Evolutionary conservation across 306 rosid species (phyloP), one percentile per base, ranked within the genome.

Genomic region (Quercus rubra): DNA sequence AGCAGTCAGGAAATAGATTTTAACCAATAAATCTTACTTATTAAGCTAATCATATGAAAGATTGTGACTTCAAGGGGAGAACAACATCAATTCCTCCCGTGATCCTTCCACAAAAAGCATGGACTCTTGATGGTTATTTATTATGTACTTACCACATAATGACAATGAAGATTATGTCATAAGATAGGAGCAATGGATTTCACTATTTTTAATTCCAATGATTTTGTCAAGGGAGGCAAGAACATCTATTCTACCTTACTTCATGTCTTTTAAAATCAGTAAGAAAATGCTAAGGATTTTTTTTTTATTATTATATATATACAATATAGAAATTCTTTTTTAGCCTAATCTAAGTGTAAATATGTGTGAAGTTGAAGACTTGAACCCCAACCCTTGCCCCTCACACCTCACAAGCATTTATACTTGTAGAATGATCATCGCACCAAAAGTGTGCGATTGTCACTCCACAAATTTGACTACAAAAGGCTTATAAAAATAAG

Each of bases 361-460:
- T 35, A 1, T 33, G 0, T 5, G 1, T 33, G 1, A 33, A 33
- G 1, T 2, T 5, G 1, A 5, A 33, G 0, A 33, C 6, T 33
- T 33, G 1, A 33, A 33, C 0, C 6, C 6, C 0, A 0, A 0
- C 38, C 1, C 7, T 33, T 33, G 0, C 7, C 7, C 38, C 6
- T 0, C 7, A 33, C 7, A 33, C 0, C 0, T 0, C 1, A 5
- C 1, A 33, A 33, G 5, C 0, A 33, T 2, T 33, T 33, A 33
- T 33, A 33, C 0, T 33, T 33, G 7, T 33, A 0, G 0, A 33
- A 1, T 33, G 0, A 33, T 1, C 7, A 33, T 33, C 7, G 0
- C 38, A 33, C 7, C 7, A 33, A 33, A 33, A 0, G 38, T 33
- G 1, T 33, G 7, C 7, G 2, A 7, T 33, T 6, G 38, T 33